Conservation (phyloP, 2,329 filamentous ascomycete genomes). For the Ophiostoma tasmaniense region DNA sequence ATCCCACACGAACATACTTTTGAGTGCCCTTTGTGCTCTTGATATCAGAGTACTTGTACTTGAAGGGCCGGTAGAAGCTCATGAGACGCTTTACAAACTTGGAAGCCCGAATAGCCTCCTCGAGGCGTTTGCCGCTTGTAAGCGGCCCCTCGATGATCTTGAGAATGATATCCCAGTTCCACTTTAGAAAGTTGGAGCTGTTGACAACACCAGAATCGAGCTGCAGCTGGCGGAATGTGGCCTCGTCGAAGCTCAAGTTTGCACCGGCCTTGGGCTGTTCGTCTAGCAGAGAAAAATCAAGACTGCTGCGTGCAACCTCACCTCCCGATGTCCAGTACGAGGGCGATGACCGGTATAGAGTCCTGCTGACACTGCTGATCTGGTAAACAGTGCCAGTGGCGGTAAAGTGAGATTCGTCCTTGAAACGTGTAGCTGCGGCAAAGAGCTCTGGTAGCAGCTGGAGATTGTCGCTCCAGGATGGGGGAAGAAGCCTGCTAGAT, state of each 20-base stretch:
- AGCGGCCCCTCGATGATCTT: constrained; percentile 88
- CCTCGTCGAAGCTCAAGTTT: constrained; percentile 47
- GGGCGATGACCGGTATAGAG: constrained; percentile 69
- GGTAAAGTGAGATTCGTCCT: constrained; percentile 63
- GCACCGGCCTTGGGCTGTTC: constrained; percentile 47
- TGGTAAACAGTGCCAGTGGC: constrained; percentile 92
- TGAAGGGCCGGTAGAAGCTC: constrained; percentile 94
- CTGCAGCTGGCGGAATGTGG: constrained; percentile 54
- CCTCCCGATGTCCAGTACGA: constrained; percentile 33
- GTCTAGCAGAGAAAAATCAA: constrained; percentile 44
- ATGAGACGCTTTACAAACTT: constrained; percentile 94
- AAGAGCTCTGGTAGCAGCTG: constrained; percentile 86
- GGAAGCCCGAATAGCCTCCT: constrained; percentile 87
- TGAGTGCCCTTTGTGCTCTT: constrained; percentile 88
- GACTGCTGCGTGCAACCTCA: constrained; percentile 30
- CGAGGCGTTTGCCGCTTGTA: constrained; percentile 80
- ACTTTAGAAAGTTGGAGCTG: constrained; percentile 85
- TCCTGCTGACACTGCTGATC: constrained; percentile 93
- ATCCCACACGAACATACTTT: constrained; percentile 85
- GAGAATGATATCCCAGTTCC: constrained; percentile 93
- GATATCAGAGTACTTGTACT: constrained; percentile 85
- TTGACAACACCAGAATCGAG: constrained; percentile 79
- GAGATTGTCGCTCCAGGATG: constrained; percentile 70
- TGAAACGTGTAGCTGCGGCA: constrained; percentile 63
- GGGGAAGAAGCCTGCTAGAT: constrained; percentile 75